These are phyloP conservation scores for Ocimum tenuiflorum DNA, from an alignment of 257 asterid species.

Conservation along the genomic window DNA sequence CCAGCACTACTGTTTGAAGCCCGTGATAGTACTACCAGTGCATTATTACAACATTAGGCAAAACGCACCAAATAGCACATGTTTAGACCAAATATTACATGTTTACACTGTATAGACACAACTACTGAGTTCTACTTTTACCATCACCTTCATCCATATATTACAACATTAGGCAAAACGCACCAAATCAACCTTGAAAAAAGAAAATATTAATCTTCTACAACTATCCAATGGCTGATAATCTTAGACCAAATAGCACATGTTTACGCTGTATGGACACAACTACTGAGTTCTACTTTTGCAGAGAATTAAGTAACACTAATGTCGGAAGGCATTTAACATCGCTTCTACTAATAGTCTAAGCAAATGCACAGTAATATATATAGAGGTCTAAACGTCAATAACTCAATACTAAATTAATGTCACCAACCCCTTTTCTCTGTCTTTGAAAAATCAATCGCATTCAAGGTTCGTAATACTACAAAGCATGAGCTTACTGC, in stretches of 20 bases:
- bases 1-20: not conserved
- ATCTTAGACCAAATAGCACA: not conserved
- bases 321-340: not conserved
- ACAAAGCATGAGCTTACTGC: not conserved
- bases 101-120: not conserved
- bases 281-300: too few species aligned
- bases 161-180: too few species aligned
- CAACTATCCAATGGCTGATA: not conserved
- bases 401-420: not conserved
- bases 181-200: not conserved
- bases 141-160: too few species aligned
- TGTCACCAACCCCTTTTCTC: not conserved
- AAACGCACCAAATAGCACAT: too few species aligned
- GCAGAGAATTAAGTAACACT: not conserved
- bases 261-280: not conserved
- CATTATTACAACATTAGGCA: not conserved
- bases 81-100: not conserved
- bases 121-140: too few species aligned
- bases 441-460: not conserved
- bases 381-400: not conserved
- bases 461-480: not conserved
- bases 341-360: not conserved
- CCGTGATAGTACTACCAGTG: not conserved
- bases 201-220: not conserved
- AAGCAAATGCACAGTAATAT: not conserved